Conservation (phyloP, 106 monocot species). For the Acorus gramineus region DNA sequence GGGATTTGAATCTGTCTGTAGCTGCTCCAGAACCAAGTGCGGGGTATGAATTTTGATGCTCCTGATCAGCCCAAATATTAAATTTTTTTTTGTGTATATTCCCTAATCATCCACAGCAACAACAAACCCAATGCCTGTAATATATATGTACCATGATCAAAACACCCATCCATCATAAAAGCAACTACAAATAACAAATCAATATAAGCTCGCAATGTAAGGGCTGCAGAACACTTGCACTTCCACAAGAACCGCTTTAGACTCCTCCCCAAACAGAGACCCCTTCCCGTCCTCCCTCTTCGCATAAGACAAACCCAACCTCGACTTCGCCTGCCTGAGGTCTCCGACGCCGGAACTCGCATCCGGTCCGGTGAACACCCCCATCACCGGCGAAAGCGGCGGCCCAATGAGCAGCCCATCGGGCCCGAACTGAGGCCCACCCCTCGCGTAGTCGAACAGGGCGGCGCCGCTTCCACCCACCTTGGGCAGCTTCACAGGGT, state of each 20-base stretch:
- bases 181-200: too few species aligned
- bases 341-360: slow-evolving; percentile 74
- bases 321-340: slow-evolving; percentile 72
- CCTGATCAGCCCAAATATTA: too few species aligned
- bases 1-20: too few species aligned
- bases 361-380: slow-evolving; percentile 87
- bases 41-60: too few species aligned
- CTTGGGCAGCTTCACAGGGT: slow-evolving; percentile 46
- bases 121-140: too few species aligned
- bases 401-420: slow-evolving; percentile 89
- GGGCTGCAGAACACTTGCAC: slow-evolving; percentile 88
- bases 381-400: slow-evolving; percentile 91
- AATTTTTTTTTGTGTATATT: too few species aligned
- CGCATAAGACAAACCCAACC: slow-evolving; percentile 86
- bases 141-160: too few species aligned
- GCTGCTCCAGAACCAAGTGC: too few species aligned
- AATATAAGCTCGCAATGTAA: slow-evolving; percentile 65
- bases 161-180: too few species aligned
- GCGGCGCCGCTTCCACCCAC: slow-evolving; percentile 92
- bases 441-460: slow-evolving; percentile 86
- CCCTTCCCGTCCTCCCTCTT: slow-evolving; percentile 80
- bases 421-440: slow-evolving; percentile 95
- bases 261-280: slow-evolving; percentile 72
- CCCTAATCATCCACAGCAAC: too few species aligned
- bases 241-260: slow-evolving; percentile 47